Evolutionary conservation across 2,329 filamentous ascomycete species (phyloP).

Genomic region (Cladophialophora immunda): DNA sequence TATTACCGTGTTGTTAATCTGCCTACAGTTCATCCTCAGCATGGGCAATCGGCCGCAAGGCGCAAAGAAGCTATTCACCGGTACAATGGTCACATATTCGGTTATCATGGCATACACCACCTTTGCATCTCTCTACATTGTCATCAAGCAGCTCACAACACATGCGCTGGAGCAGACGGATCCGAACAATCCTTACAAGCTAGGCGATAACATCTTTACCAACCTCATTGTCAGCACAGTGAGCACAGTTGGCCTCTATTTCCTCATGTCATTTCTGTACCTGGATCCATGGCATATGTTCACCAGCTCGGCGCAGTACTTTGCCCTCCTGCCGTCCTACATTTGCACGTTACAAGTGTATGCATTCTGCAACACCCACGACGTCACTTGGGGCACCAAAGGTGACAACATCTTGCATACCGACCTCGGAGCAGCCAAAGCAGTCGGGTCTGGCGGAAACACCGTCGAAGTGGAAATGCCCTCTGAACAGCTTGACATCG

Average conservation of each 20-base stretch:
- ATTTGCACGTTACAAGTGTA: slow-evolving; percentile 98
- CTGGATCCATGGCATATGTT: slow-evolving; percentile 99
- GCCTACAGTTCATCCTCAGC: slow-evolving; percentile 93
- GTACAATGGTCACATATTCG: slow-evolving; percentile 86
- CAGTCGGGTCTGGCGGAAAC: slow-evolving; percentile 70
- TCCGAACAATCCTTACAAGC: slow-evolving; percentile 54
- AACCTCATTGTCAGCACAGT: slow-evolving; percentile 91
- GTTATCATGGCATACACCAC: slow-evolving; percentile 97
- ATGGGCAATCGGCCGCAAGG: slow-evolving; percentile 97
- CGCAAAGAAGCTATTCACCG: slow-evolving; percentile 87
- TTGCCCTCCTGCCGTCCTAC: slow-evolving; percentile 88
- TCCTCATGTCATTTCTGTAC: slow-evolving; percentile 95
- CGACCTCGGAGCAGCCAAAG: slow-evolving; percentile 86
- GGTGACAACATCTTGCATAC: slow-evolving; percentile 95
- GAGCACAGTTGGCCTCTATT: slow-evolving; percentile 92
- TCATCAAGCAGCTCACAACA: slow-evolving; percentile 77
- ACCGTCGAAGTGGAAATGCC: slow-evolving; percentile 98
- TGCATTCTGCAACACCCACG: slow-evolving; percentile 98
- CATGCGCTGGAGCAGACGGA: slow-evolving; percentile 53
- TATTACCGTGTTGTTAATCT: slow-evolving; percentile 84
- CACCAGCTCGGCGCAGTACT: slow-evolving; percentile 90
- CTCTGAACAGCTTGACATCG: slow-evolving; percentile 95
- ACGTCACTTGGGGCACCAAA: slow-evolving; percentile 98
- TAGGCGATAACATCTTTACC: slow-evolving; percentile 91
- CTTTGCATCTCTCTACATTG: slow-evolving; percentile 88